Evolutionary conservation across 148 eudicot species (phyloP).

Genomic region (Salicornia ramosissima): DNA sequence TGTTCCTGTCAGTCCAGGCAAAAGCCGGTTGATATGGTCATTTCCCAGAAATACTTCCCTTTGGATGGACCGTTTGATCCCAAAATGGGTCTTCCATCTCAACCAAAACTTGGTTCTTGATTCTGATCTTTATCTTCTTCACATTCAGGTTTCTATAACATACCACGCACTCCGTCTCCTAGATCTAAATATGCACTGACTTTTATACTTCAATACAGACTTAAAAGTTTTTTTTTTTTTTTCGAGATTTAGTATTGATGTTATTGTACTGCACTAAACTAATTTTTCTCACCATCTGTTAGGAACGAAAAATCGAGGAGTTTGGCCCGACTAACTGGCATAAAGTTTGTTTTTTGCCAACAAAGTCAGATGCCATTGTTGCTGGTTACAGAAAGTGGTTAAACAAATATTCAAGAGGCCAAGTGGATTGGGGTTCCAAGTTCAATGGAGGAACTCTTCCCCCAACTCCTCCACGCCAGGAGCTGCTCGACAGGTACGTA

Average conservation of each 20-base stretch:
- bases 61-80: constrained; percentile 52
- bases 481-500: constrained; percentile 66
- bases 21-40: constrained; percentile 69
- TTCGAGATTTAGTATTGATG: no score
- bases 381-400: constrained; percentile 35
- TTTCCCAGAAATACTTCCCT: constrained; percentile 61
- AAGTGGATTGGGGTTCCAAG: constrained; percentile 62
- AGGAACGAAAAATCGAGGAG: background rate
- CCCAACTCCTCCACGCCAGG: constrained; percentile 74
- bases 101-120: constrained; percentile 62
- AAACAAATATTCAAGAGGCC: constrained; percentile 55
- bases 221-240: no score
- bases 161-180: no score
- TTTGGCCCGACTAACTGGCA: background rate
- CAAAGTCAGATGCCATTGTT: background rate
- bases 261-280: background rate
- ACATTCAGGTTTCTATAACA: constrained; percentile 47
- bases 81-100: constrained; percentile 70
- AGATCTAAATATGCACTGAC: no score
- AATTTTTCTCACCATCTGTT: background rate
- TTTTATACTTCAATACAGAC: no score
- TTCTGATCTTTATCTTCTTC: constrained; percentile 80
- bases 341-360: background rate
- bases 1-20: constrained; percentile 86
- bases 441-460: constrained; percentile 49